phyloP scores from a whole-genome alignment of 441 rosid genomes.

The Gossypium davidsonii region DNA sequence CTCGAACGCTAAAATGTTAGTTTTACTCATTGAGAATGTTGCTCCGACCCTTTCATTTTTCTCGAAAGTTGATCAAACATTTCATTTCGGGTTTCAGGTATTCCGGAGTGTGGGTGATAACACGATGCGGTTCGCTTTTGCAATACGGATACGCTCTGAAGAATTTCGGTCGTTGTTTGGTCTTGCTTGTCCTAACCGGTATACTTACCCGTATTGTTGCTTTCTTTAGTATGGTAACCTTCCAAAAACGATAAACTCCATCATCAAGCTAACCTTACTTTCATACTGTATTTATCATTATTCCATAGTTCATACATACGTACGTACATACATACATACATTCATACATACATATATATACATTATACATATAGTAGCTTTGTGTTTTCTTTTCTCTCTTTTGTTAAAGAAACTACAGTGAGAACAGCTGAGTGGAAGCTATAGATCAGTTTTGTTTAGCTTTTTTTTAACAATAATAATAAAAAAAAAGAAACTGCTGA shows the following conservation, averaged over 20 bases:
- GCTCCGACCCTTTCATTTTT: background rate
- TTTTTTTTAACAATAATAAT: no score
- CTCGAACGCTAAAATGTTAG: slow-evolving; percentile 78
- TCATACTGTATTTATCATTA: background rate
- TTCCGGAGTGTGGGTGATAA: slow-evolving; percentile 86
- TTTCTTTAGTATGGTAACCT: slow-evolving; percentile 49
- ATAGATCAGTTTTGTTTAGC: background rate
- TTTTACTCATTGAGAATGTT: background rate
- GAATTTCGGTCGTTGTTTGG: slow-evolving; percentile 51
- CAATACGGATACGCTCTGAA: slow-evolving; percentile 57
- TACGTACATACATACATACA: background rate
- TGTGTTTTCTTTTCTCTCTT: background rate
- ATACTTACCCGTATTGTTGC: slow-evolving; percentile 50
- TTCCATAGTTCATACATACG: background rate
- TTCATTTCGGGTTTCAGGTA: slow-evolving; percentile 39
- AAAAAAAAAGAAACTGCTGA: no score
- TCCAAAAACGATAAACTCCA: slow-evolving; percentile 46
- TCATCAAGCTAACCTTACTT: background rate
- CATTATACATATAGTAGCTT: background rate
- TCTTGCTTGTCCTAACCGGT: slow-evolving; percentile 46
- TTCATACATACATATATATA: background rate
- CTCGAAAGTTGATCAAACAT: no score
- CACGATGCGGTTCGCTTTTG: slow-evolving; percentile 76
- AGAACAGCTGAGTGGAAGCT: background rate
- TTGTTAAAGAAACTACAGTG: background rate